Conservation (phyloP, 1,139 yeast species). For the Casaregolazyma lundiana region DNA sequence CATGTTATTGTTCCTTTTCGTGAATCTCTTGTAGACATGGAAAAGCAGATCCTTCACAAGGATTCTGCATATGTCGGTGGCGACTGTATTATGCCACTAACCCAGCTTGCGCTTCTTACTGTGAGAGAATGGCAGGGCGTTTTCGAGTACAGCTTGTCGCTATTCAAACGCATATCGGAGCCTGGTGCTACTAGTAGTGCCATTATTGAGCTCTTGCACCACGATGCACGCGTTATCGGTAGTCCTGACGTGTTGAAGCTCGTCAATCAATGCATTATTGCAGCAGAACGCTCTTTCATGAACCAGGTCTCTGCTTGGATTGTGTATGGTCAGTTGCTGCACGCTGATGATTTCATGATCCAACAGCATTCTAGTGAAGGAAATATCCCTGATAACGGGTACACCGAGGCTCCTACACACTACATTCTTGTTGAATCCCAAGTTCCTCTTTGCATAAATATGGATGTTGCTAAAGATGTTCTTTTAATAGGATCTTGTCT, state of each 20-base stretch:
- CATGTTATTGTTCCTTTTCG: constrained; percentile 18
- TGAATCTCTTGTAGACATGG: constrained; percentile 19
- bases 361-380: background rate
- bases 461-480: constrained; percentile 18
- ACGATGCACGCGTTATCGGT: constrained; percentile 19
- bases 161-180: constrained; percentile 15
- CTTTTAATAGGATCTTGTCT: constrained; percentile 19
- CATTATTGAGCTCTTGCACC: constrained; percentile 16
- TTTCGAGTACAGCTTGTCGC: constrained; percentile 18
- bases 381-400: constrained; percentile 10
- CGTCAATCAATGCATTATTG: constrained; percentile 19
- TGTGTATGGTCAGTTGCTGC: constrained; percentile 24
- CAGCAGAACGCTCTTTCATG: constrained; percentile 25
- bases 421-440: constrained; percentile 12
- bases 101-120: constrained; percentile 20
- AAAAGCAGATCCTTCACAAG: constrained; percentile 17
- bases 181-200: constrained; percentile 10
- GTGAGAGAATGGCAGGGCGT: constrained; percentile 22
- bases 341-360: constrained; percentile 19
- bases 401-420: background rate
- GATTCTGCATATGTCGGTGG: constrained; percentile 27
- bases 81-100: constrained; percentile 21
- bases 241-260: constrained; percentile 21
- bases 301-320: constrained; percentile 26
- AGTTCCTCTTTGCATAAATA: constrained; percentile 17